A percentile compares a stretch with the other conserved stretches of the same genome.
These are phyloP conservation scores for Ananas comosus DNA, from an alignment of 176 grass and related monocot species.

Conservation along the genomic window DNA sequence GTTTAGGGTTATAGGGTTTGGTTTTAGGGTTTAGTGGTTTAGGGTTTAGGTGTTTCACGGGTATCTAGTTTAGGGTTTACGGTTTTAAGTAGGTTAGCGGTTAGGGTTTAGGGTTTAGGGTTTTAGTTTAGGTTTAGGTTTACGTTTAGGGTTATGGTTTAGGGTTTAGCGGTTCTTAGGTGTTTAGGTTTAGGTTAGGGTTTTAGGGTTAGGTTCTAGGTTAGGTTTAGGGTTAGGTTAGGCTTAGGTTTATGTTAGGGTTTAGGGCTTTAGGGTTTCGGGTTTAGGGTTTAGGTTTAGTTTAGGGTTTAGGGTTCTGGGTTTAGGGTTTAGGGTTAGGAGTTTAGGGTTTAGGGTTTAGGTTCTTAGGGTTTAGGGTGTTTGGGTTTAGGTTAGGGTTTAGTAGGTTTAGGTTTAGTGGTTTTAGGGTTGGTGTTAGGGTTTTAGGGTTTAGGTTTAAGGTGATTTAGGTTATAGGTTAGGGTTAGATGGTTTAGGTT, in stretches of 20 bases:
- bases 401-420: too few species aligned
- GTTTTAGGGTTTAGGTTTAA: too few species aligned
- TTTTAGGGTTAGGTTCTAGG: constrained; percentile 11
- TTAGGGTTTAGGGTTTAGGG: constrained; percentile 26
- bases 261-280: constrained; percentile 16
- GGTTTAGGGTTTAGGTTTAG: too few species aligned
- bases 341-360: not conserved
- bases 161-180: constrained; percentile 7
- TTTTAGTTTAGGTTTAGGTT: constrained; percentile 22
- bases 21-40: constrained; percentile 20
- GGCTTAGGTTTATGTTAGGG: constrained; percentile 14
- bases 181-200: constrained; percentile 4
- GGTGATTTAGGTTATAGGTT: too few species aligned
- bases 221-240: not conserved
- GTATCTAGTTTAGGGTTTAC: constrained; percentile 3
- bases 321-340: constrained; percentile 15
- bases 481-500: too few species aligned
- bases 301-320: constrained; percentile 13
- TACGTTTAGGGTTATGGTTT: constrained; percentile 3
- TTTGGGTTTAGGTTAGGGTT: not conserved
- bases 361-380: not conserved
- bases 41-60: constrained; percentile 1
- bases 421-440: too few species aligned
- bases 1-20: constrained; percentile 27
- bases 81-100: constrained; percentile 4